phyloP scores from a whole-genome alignment of 345 rosid species.

The Turnera subulata region DNA sequence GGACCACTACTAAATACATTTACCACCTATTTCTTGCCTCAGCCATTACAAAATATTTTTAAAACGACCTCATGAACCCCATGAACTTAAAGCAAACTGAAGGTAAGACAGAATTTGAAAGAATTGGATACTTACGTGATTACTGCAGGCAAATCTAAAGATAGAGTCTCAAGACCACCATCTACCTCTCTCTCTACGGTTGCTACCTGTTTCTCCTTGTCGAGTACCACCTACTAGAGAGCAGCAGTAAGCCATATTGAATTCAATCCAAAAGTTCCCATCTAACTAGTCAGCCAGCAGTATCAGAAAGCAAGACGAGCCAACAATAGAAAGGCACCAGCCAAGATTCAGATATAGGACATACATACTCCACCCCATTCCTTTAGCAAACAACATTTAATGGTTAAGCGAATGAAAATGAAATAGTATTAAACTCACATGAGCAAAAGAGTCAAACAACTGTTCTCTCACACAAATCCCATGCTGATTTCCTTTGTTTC shows the following conservation, averaged over 20 bases:
- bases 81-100: no score
- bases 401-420: not conserved
- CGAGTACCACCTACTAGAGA: constrained; percentile 71
- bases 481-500: no score
- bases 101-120: not conserved
- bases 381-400: not conserved
- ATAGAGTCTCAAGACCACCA: constrained; percentile 84
- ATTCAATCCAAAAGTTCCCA: not conserved
- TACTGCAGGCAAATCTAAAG: constrained; percentile 77
- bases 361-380: not conserved
- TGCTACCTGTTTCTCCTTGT: constrained; percentile 61
- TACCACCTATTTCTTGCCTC: not conserved
- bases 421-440: not conserved
- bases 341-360: no score
- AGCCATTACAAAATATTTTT: no score
- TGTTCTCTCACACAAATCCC: not conserved
- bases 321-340: no score
- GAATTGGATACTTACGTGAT: constrained; percentile 52
- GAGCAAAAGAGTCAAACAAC: not conserved
- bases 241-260: constrained; percentile 15
- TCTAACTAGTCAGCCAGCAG: not conserved
- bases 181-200: constrained; percentile 94
- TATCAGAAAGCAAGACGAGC: no score
- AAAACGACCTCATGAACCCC: no score
- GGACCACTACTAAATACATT: no score